A percentile compares a stretch with the other conserved stretches of the same genome.
Evolutionary conservation across 495 filamentous ascomycete genomes (phyloP).

Genomic region (Xanthoparmelia taractica): DNA sequence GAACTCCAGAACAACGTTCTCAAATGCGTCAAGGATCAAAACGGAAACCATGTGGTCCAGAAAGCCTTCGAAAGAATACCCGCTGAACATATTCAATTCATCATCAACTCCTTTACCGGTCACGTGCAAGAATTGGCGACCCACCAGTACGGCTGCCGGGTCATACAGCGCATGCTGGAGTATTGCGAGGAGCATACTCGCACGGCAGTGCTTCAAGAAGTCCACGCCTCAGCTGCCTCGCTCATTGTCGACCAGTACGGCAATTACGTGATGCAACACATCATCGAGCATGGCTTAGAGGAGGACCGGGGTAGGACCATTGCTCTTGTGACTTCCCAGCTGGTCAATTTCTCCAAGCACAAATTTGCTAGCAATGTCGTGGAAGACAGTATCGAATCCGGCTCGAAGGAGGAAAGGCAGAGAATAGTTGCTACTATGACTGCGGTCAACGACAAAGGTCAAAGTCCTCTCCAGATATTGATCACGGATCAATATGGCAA

Average conservation of each 20-base stretch:
- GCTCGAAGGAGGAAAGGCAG: constrained; percentile 58
- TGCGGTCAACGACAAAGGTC: constrained; percentile 51
- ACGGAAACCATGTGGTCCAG: constrained; percentile 96
- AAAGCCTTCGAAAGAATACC: constrained; percentile 88
- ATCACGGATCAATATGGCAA: constrained; percentile 94
- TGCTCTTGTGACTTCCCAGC: constrained; percentile 57
- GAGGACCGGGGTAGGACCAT: constrained; percentile 71
- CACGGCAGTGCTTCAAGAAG: constrained; percentile 63
- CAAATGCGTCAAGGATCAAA: constrained; percentile 77
- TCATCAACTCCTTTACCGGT: constrained; percentile 75
- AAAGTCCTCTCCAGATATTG: constrained; percentile 59
- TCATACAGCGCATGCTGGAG: constrained; percentile 90
- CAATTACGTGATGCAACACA: constrained; percentile 94
- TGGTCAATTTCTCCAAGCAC: constrained; percentile 78
- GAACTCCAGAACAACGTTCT: constrained; percentile 76
- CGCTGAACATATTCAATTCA: constrained; percentile 73
- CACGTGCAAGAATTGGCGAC: constrained; percentile 71
- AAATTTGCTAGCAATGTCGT: constrained; percentile 98
- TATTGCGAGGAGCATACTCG: constrained; percentile 68
- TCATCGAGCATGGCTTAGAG: constrained; percentile 73
- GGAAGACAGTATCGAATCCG: constrained; percentile 81
- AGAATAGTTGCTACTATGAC: constrained; percentile 64
- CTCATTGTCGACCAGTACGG: constrained; percentile 88
- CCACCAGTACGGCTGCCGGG: constrained; percentile 84
- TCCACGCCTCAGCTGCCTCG: constrained; percentile 60